Conservation (phyloP, 495 filamentous ascomycete genomes). For the Penicillium samsonianum region DNA sequence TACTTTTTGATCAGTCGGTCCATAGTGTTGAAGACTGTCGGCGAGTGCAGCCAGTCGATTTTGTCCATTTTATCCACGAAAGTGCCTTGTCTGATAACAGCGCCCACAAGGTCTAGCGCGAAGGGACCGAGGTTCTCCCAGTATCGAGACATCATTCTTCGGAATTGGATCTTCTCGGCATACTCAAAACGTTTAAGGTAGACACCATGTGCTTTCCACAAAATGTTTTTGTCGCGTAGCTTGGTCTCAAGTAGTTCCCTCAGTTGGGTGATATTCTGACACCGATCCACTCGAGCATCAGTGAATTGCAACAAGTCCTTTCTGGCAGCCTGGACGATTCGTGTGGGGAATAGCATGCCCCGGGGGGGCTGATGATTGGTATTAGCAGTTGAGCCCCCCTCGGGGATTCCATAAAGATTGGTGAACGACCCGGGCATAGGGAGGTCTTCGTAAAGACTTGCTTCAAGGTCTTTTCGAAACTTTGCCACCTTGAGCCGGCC, state of each 20-base stretch:
- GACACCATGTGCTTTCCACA: conserved; percentile 5
- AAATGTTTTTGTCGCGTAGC: conserved; percentile 15
- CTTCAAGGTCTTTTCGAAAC: conserved; percentile 55
- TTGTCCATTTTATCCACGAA: conserved; percentile 83
- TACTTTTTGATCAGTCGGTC: conserved; percentile 67
- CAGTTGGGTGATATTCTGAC: conserved; percentile 18
- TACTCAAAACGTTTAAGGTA: background rate
- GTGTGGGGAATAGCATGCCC: conserved; percentile 57
- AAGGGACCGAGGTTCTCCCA: conserved; percentile 74
- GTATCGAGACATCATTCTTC: conserved; percentile 78
- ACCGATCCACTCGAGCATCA: conserved; percentile 24
- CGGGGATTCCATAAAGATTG: conserved; percentile 35
- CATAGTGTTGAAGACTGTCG: conserved; percentile 65
- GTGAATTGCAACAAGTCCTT: conserved; percentile 39
- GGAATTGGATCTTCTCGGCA: conserved; percentile 51
- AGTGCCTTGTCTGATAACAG: conserved; percentile 73
- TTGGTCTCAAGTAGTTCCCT: conserved; percentile 14
- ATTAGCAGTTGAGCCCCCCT: conserved; percentile 1
- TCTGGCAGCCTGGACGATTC: conserved; percentile 48
- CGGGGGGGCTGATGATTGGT: background rate
- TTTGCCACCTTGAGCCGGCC: conserved; percentile 52
- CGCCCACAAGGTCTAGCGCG: conserved; percentile 71
- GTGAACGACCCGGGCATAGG: conserved; percentile 68
- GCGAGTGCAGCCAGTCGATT: conserved; percentile 74
- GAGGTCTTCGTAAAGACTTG: conserved; percentile 39